phyloP scores from a whole-genome alignment of 345 rosid genomes.

The Heritiera fomes region DNA sequence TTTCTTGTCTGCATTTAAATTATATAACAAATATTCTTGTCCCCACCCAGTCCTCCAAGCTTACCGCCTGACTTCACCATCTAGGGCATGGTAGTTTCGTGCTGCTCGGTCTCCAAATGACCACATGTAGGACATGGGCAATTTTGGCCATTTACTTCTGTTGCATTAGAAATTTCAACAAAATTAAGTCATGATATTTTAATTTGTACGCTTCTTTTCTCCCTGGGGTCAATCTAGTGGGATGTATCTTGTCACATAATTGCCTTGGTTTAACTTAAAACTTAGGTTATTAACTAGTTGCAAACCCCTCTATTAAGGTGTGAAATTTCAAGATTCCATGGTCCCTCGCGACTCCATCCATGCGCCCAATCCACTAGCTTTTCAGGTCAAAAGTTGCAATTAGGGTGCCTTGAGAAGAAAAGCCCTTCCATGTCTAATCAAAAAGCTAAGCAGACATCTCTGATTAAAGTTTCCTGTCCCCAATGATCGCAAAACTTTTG shows the following conservation, averaged over 20 bases:
- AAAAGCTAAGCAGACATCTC: slow-evolving; percentile 25
- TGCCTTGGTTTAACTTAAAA: slow-evolving; percentile 33
- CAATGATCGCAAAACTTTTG: slow-evolving; percentile 26
- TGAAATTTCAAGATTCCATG: slow-evolving; percentile 32
- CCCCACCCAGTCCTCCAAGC: not conserved
- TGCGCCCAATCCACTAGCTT: slow-evolving; percentile 29
- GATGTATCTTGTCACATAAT: slow-evolving; percentile 27
- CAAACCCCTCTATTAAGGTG: slow-evolving; percentile 1
- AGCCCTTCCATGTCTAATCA: slow-evolving; percentile 34
- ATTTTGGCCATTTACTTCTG: not conserved
- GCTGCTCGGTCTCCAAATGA: not conserved
- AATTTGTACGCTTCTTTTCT: not conserved
- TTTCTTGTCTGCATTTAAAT: slow-evolving; percentile 15
- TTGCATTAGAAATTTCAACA: not conserved
- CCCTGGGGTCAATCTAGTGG: slow-evolving; percentile 6
- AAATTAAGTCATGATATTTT: not conserved
- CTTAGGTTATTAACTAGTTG: slow-evolving; percentile 26
- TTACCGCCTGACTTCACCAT: not conserved
- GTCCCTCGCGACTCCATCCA: slow-evolving; percentile 27
- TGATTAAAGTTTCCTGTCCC: slow-evolving; percentile 33
- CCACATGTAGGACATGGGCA: not conserved
- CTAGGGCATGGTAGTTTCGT: slow-evolving; percentile 18
- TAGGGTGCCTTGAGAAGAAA: slow-evolving; percentile 40
- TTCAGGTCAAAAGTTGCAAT: slow-evolving; percentile 54
- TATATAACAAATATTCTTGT: no score